Evolutionary conservation across 2,329 filamentous ascomycete genomes (phyloP), one percentile per base, ranked within the genome.

Genomic region (Fusarium nelsonii): DNA sequence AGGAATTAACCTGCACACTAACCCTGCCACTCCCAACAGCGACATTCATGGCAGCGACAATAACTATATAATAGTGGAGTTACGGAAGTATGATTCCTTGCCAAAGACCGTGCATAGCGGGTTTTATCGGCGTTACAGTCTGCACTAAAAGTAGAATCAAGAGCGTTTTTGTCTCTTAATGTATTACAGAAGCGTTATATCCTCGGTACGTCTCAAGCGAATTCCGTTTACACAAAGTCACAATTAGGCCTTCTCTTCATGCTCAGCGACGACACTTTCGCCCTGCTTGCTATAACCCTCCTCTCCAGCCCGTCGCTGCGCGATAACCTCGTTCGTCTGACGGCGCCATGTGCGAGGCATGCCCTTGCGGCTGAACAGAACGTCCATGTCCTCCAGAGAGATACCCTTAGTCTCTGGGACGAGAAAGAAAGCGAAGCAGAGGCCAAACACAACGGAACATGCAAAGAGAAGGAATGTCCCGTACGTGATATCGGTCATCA

Each of bases 321-420:
- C 41, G 11, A 55, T 48, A 8, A 55, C 7, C 11, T 39, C 41
- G 32, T 55, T 49, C 9, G 52, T 55, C 11, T 55, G 52, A 9
- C 33, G 41, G 8, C 52, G 52, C 52, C 52, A 55, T 23, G 52
- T 55, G 4, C 52, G 41, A 3, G 52, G 52, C 52, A 48, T 55
- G 2, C 52, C 52, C 7, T 55, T 37, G n/a, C 41, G 32, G 11
- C 50, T 44, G 36, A 57, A 57, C 4, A 57, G 16, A 4, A 57
- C 11, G 34, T 57, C 54, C 54, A 57, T 57, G 18, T 52, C 54
- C 45, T 57, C 54, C 6, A 57, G 54, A 7, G 54, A 57, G 16
- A 34, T 57, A 28, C 45, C 54, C 12, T 55, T 55, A 4, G 54
- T 57, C 4, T 57, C 54, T 3, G 54, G 54, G 10, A 57, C 20